Conservation (phyloP, 2,329 filamentous ascomycete genomes). For the Botrytis fabae region DNA sequence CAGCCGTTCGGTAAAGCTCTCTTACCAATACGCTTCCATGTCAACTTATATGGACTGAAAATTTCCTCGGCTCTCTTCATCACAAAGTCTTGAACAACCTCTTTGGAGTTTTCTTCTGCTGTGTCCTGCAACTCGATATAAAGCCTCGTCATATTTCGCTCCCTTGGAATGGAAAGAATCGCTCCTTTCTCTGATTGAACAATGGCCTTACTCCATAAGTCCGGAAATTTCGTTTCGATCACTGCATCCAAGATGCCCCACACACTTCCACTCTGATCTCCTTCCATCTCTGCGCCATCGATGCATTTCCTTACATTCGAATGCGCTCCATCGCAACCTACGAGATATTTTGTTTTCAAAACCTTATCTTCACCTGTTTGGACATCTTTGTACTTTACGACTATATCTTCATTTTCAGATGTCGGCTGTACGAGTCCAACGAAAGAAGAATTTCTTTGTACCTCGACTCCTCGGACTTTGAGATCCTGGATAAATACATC, state of each 20-base stretch:
- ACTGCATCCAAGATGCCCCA: slow-evolving; percentile 58
- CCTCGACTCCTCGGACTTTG: slow-evolving; percentile 47
- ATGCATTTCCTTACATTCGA: slow-evolving; percentile 52
- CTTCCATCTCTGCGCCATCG: slow-evolving; percentile 57
- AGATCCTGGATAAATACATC: slow-evolving; percentile 57
- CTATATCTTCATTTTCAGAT: slow-evolving; percentile 36
- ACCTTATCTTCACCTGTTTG: slow-evolving; percentile 53
- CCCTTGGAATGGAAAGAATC: slow-evolving; percentile 62
- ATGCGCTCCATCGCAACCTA: slow-evolving; percentile 61
- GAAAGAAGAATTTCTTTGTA: slow-evolving; percentile 47
- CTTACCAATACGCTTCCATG: slow-evolving; percentile 71
- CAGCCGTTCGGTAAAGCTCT: slow-evolving; percentile 50
- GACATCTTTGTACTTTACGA: slow-evolving; percentile 54
- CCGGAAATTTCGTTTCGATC: slow-evolving; percentile 51
- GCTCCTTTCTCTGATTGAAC: slow-evolving; percentile 58
- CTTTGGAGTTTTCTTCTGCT: slow-evolving; percentile 45
- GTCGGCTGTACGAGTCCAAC: slow-evolving; percentile 42
- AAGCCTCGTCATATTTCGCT: slow-evolving; percentile 59
- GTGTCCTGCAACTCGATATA: slow-evolving; percentile 60
- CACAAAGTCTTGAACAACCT: slow-evolving; percentile 63
- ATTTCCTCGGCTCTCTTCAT: slow-evolving; percentile 65
- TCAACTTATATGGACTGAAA: slow-evolving; percentile 56
- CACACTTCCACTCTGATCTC: slow-evolving; percentile 56
- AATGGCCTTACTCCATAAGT: slow-evolving; percentile 59
- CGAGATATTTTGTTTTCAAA: slow-evolving; percentile 61